A percentile compares a stretch with the other conserved stretches of the same genome.
Evolutionary conservation across 2,329 filamentous ascomycete genomes (phyloP).

Genomic region (Beauveria asiatica): DNA sequence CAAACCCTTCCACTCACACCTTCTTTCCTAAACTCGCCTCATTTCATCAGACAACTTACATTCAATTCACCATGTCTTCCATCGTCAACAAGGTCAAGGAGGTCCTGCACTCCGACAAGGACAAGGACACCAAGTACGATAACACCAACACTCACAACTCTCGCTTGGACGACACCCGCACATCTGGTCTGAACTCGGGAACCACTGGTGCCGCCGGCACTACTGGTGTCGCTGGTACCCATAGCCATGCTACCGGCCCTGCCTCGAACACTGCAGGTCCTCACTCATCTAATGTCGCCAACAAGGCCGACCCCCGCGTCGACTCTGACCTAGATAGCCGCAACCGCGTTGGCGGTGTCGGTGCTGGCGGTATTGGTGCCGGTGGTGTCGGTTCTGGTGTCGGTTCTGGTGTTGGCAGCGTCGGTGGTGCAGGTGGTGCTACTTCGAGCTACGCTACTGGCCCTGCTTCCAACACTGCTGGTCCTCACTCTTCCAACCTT

Average conservation of each 20-base stretch:
- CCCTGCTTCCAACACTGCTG: slow-evolving; percentile 17
- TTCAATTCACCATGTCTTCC: slow-evolving; percentile 41
- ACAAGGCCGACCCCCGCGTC: slow-evolving; percentile 42
- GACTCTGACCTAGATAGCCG: slow-evolving; percentile 40
- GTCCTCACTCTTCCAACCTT: slow-evolving; percentile 35
- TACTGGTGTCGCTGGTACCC: slow-evolving; percentile 1
- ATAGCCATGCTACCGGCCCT: slow-evolving; percentile 13
- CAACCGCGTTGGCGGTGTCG: slow-evolving; percentile 12
- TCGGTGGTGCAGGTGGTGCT: not conserved
- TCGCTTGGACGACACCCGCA: slow-evolving; percentile 29
- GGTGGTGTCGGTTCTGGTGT: no score
- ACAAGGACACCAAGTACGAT: slow-evolving; percentile 16
- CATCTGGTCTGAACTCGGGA: slow-evolving; percentile 19
- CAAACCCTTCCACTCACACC: not conserved
- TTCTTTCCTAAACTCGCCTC: not conserved
- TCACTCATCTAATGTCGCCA: slow-evolving; percentile 34
- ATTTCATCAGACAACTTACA: not conserved
- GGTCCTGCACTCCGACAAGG: slow-evolving; percentile 37
- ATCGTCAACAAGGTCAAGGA: slow-evolving; percentile 55
- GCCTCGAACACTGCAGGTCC: slow-evolving; percentile 24
- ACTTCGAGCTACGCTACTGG: slow-evolving; percentile 14
- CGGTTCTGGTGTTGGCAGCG: not conserved
- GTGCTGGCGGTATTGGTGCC: not conserved
- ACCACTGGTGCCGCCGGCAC: slow-evolving; percentile 14
- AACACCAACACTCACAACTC: slow-evolving; percentile 19